Base-by-base conservation (phyloP, 495 filamentous ascomycete genomes). In the Trypethelium eluteriae region DNA sequence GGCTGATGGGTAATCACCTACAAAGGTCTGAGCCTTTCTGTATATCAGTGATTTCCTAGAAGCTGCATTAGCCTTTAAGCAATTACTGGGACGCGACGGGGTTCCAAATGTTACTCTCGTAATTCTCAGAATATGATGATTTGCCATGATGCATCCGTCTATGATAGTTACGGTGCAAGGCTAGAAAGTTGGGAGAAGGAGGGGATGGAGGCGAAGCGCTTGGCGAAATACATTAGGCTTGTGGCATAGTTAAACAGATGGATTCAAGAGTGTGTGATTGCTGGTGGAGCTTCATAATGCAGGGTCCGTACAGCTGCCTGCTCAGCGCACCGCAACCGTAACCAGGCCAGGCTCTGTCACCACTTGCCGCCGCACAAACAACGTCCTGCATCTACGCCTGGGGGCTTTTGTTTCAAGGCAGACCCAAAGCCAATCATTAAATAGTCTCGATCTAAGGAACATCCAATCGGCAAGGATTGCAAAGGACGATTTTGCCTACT, bases 121-220 rank as follows among this genome's bases (percentile, higher is more conserved):
- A 77, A 93, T 90, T 65, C 91, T 89, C 62, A 95, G 87, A 72
- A 93, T 88, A 39, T 87, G 88, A 75, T 95, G 91, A 75, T 93
- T 89, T 67, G 89, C 84, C 89, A 92, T 93, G 64, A 32, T 39
- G 63, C 14, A 50, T 39, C 35, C 64, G 14, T 39, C 38, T 32
- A 6, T 9, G 32, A 10, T 5, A 7, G 14, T 59, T 5, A 32
- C 53, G 18, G 53, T 14, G 32, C 34, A 36, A 59, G 53, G 18
- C 32, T 34, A 7, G 14, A 14, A 2, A 14, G 5, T 36, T 11
- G 32, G 36, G 6, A 10, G 53, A 59, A 14, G 3, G 53, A 14
- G 53, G 25, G 36, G 53, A 36, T 10, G 6, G 36, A 59, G 32
- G 2, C 14, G 32, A 36, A 36, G 18, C 2, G 32, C 25, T 44